Evolutionary conservation across 2,329 filamentous ascomycete species (phyloP), one percentile per base, ranked within the genome.

Genomic region (Magnaporthales sp.): DNA sequence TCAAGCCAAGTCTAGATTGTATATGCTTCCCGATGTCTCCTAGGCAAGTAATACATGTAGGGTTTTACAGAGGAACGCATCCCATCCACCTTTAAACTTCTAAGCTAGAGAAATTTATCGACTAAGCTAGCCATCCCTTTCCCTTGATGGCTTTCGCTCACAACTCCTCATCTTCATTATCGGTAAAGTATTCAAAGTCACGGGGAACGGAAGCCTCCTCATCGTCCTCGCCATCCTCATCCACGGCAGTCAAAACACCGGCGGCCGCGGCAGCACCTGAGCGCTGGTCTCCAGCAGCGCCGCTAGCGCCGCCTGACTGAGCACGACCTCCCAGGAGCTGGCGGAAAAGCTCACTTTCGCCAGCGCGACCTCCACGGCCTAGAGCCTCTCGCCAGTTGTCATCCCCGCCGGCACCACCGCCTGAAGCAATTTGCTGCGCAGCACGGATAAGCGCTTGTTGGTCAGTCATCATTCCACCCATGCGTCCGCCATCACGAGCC

Each of bases 161-260:
- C 54, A 61, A 15, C 26, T 68, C 67, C 46, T 82, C 80, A 19
- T 81, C 78, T 32, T 82, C 81, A 61, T 86, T 87, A 66, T 92
- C 90, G 5, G 89, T 89, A 72, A 89, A 88, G 76, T 95, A 93
- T 68, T 94, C 90, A 77, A 95, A 95, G 65, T 91, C 89, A 11
- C 80, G 79, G 5, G 91, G 92, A 7, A 86, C 76, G 51, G 84
- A 80, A 1, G 91, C 91, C 74, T 94, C 91, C 72, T 90, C 89
- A 13, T 86, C 89, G 38, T 83, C 88, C 69, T 92, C 90, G 10
- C 83, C 87, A 72, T 94, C 91, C 77, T 98, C 94, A 72, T 97
- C 93, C 4, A 96, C 87, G 6, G 93, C 90, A 4, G 91, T 97
- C 71, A 97, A 80, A 1, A 96, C 91, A 67, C 89, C 91, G 0